Evolutionary conservation across 257 asterid species (phyloP).

Genomic region (Pogostemon cablin): DNA sequence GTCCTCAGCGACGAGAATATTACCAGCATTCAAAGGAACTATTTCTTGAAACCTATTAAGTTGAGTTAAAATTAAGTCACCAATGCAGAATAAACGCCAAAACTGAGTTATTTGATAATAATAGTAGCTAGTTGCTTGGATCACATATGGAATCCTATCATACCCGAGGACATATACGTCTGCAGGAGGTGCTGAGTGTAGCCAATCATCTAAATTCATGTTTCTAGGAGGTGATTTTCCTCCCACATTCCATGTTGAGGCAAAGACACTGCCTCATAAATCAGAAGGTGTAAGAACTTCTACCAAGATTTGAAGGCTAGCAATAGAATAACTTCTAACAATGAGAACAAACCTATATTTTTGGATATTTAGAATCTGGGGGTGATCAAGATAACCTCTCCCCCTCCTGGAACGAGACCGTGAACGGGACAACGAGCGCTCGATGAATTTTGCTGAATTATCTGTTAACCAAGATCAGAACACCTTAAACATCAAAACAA

Average conservation of each 20-base stretch:
- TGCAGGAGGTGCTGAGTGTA: conserved; percentile 89
- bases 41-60: conserved; percentile 80
- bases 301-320: conserved; percentile 1
- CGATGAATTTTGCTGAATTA: conserved; percentile 48
- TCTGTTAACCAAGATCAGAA: conserved; percentile 46
- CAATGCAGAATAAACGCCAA: not conserved
- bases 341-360: conserved; percentile 46
- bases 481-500: conserved; percentile 21
- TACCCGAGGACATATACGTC: conserved; percentile 93
- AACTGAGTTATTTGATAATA: not conserved
- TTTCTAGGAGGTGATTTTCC: conserved; percentile 73
- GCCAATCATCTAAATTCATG: conserved; percentile 79
- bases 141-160: conserved; percentile 12
- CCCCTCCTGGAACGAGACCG: conserved; percentile 65
- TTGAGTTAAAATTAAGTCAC: conserved; percentile 26
- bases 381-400: conserved; percentile 85
- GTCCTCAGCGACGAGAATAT: conserved; percentile 87
- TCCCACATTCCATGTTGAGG: conserved; percentile 95
- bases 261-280: conserved; percentile 63
- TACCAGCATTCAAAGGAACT: conserved; percentile 92
- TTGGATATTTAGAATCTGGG: conserved; percentile 85
- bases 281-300: not conserved
- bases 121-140: not conserved
- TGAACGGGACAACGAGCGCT: conserved; percentile 58
- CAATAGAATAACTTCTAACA: not conserved